These are phyloP conservation scores for Balamuthia mandrillaris DNA, from an alignment of 208 protist genomes.

Conservation along the genomic window DNA sequence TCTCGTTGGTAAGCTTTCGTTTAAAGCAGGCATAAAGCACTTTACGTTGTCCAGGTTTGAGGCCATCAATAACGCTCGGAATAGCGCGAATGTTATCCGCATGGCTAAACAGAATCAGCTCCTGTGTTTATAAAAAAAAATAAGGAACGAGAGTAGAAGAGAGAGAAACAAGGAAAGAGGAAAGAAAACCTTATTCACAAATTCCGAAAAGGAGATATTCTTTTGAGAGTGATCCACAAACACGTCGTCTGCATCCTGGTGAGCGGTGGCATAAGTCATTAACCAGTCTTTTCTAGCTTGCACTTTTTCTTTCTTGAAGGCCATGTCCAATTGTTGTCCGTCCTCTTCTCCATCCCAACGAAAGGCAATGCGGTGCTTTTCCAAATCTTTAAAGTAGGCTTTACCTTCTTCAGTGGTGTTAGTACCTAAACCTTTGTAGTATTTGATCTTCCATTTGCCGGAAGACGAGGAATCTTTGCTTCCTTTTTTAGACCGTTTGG, in stretches of 20 bases:
- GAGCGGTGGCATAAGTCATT: constrained; percentile 79
- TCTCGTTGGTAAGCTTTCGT: constrained; percentile 94
- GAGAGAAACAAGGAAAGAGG: too few species aligned
- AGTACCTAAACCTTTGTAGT: constrained; percentile 98
- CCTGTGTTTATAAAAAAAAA: constrained; percentile 97
- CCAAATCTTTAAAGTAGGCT: constrained; percentile 98
- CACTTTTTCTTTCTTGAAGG: constrained; percentile 95
- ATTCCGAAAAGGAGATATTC: too few species aligned
- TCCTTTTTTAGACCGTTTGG: too few species aligned
- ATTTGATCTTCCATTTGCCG: constrained; percentile 98
- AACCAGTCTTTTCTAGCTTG: constrained; percentile 99
- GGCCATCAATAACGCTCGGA: constrained; percentile 93
- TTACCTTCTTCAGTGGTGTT: constrained; percentile 93
- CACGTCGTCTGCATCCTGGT: too few species aligned
- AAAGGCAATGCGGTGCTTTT: constrained; percentile 93
- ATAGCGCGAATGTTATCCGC: constrained; percentile 90
- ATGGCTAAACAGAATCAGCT: constrained; percentile 99
- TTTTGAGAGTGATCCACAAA: too few species aligned
- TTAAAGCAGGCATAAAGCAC: constrained; percentile 99
- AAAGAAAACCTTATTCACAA: neutral
- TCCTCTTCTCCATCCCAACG: constrained; percentile 77
- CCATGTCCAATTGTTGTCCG: constrained; percentile 93
- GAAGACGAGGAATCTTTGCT: too few species aligned
- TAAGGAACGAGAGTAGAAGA: constrained; percentile 38
- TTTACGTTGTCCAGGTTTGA: constrained; percentile 99